Evolutionary conservation across 1,284 basidiomycete species (phyloP).

Genomic region (Gomphus bonarii): DNA sequence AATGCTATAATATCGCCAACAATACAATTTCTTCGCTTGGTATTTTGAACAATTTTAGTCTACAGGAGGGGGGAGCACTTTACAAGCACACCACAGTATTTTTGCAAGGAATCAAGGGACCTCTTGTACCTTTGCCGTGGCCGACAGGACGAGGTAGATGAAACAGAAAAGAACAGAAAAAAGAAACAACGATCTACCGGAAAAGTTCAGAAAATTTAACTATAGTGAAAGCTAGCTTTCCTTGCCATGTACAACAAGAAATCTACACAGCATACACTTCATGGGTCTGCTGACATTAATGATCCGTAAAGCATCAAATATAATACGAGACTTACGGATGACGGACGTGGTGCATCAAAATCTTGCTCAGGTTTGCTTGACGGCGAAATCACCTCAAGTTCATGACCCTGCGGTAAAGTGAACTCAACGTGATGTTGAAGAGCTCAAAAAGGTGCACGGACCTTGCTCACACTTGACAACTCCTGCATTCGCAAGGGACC

Average conservation of each 20-base stretch:
- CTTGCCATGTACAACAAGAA: background rate
- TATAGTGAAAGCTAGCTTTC: background rate
- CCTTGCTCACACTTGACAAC: background rate
- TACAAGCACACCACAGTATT: background rate
- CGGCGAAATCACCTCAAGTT: background rate
- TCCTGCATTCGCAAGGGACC: constrained; percentile 4
- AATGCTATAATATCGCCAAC: background rate
- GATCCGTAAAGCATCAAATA: background rate
- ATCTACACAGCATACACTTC: background rate
- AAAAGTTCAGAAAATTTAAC: background rate
- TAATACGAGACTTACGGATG: background rate
- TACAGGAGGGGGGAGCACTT: background rate
- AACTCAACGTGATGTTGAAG: background rate
- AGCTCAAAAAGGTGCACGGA: background rate
- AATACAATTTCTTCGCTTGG: background rate
- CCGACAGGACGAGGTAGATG: background rate
- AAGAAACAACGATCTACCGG: too few relatives aligned
- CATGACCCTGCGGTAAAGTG: background rate
- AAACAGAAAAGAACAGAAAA: too few relatives aligned
- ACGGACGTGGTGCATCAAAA: background rate
- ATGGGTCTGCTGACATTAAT: background rate
- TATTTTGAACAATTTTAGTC: background rate
- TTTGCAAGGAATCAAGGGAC: too few relatives aligned
- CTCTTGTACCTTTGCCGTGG: background rate
- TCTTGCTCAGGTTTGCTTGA: background rate